Evolutionary conservation across 768 basidiomycete species (phyloP), one percentile per base, ranked within the genome.

Genomic region (Cubamyces sp.): DNA sequence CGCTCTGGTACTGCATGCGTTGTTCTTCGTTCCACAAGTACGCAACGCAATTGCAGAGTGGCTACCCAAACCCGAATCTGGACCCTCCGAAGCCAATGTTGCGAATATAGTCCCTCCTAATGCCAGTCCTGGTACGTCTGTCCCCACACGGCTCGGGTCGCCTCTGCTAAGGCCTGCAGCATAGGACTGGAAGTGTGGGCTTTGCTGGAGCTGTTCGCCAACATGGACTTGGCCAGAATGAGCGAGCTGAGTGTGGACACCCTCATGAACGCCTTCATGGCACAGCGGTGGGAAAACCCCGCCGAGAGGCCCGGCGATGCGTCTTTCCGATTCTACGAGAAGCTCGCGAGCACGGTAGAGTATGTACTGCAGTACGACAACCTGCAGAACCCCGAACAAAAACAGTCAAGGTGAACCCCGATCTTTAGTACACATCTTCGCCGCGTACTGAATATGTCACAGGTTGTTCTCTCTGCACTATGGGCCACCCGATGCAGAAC

Each of bases 11-110:
- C 68, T 87, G 1, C 86, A 88, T 70, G 84, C 83, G 0, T 67
- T 92, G 3, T 90, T 83, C 69, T 83, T 82, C 61, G 79, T 92
- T 5, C 91, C 91, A 2, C 90, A 92, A 79, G 81, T 92, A 46
- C 80, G 87, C 25, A 67, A 74, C 48, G 73, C 73, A 4, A 70
- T 80, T 51, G 73, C 80, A 2, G 63, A 60, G 14, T 82, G 79
- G 78, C 67, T 75, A 39, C 74, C 76, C 37, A 58, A 65, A 7
- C 54, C 70, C 1, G 60, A 30, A 18, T 64, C 62, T 8, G 56
- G 34, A 2, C 18, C 23, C 23, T 39, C 66, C 11, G 67, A 61
- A 1, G 41, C 59, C 25, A 62, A 64, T 18, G 62, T 60, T 21
- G 57, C 63, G 18, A 73, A 72, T 16, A 61, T 61, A 4, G 54